phyloP scores from a whole-genome alignment of 768 basidiomycete genomes.

The Leccinum longicurvipes region DNA sequence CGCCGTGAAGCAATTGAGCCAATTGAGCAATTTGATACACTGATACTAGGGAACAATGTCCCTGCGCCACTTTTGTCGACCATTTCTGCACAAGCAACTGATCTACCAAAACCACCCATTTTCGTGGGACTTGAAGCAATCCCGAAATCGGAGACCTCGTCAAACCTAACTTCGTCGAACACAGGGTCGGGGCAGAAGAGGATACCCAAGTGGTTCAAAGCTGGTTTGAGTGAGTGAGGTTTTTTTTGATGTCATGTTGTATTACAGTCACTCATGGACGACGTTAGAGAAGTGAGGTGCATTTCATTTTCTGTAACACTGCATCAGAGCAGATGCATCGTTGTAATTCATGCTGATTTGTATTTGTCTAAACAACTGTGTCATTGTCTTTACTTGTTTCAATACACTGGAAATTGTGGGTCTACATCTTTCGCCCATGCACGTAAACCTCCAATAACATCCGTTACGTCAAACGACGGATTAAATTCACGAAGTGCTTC shows the following conservation, averaged over 20 bases:
- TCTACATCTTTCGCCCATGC: conserved; percentile 81
- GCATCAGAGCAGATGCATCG: conserved; percentile 6
- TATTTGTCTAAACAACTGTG: not conserved
- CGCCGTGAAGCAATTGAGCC: not conserved
- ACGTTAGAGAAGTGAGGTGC: conserved; percentile 28
- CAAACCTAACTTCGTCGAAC: conserved; percentile 7
- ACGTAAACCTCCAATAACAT: conserved; percentile 78
- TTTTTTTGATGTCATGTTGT: not conserved
- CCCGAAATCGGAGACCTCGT: conserved; percentile 5
- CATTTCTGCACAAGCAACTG: conserved; percentile 57
- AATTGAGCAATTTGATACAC: too few species aligned
- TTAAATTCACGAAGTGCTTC: conserved; percentile 34
- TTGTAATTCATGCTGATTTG: conserved; percentile 3
- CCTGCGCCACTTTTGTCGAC: conserved; percentile 62
- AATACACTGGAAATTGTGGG: conserved; percentile 77
- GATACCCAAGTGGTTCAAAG: conserved; percentile 77
- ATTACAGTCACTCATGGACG: not conserved
- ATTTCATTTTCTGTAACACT: conserved; percentile 33
- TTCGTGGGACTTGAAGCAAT: conserved; percentile 22
- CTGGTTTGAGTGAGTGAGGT: conserved; percentile 55
- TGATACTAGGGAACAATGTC: conserved; percentile 45
- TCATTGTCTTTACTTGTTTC: too few species aligned
- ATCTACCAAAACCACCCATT: conserved; percentile 60
- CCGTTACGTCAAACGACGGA: conserved; percentile 42
- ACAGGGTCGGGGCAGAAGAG: conserved; percentile 44